A percentile compares a stretch with the other conserved stretches of the same genome.
Evolutionary conservation across 306 rosid genomes (phyloP).

Genomic region (Quercus robur): DNA sequence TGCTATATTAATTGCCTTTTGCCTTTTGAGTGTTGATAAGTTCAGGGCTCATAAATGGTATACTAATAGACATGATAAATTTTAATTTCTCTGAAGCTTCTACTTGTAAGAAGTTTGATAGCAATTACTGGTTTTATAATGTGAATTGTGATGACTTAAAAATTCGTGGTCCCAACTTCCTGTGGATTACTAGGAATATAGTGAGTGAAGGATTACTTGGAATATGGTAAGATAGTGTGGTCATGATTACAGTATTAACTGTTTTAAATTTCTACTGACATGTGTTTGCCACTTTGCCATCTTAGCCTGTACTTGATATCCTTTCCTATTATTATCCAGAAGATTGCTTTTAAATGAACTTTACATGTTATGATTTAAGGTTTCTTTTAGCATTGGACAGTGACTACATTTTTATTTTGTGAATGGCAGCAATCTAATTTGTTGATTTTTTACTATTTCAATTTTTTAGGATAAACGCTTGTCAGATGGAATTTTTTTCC

Average conservation of each 20-base stretch:
- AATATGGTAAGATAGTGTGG: not conserved
- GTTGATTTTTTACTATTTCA: conserved; percentile 15
- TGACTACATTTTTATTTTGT: not conserved
- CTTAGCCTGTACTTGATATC: not conserved
- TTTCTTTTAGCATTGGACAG: not conserved
- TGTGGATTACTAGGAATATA: not conserved
- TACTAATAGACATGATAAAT: not conserved
- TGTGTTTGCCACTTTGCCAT: not conserved
- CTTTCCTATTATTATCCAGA: not conserved
- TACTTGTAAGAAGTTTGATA: not conserved
- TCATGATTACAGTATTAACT: not conserved
- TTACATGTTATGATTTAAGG: not conserved
- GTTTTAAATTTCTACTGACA: not conserved
- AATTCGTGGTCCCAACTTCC: not conserved
- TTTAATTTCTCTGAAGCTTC: not conserved
- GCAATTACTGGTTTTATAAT: not conserved
- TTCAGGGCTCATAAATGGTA: not conserved
- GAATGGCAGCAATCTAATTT: not conserved
- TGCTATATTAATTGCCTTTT: not conserved
- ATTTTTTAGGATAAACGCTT: conserved; percentile 76
- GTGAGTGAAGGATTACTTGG: not conserved
- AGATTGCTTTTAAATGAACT: not conserved
- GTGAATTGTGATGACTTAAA: not conserved
- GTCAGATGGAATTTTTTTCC: conserved; percentile 87
- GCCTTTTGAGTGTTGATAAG: not conserved